phyloP scores from a whole-genome alignment of 1,284 basidiomycete species.

The Cryptococcus sp. region DNA sequence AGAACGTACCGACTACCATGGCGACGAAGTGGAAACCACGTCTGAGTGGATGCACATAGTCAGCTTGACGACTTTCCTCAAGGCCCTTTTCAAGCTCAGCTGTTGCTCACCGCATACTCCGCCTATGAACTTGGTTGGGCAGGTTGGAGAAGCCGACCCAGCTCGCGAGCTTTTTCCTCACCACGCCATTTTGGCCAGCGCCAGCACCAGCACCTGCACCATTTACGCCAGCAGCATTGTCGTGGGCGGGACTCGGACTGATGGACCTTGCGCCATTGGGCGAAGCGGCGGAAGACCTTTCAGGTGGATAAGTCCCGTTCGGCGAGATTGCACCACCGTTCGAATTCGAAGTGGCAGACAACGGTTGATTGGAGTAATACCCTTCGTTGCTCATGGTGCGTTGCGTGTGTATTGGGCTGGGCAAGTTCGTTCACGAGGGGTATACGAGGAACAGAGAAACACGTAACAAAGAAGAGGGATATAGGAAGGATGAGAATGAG shows the following conservation, averaged over 20 bases:
- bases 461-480: not conserved
- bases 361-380: constrained; percentile 37
- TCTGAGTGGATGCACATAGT: constrained; percentile 20
- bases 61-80: not conserved
- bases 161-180: constrained; percentile 50
- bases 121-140: constrained; percentile 95
- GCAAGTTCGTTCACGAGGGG: not conserved
- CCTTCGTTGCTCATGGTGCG: constrained; percentile 35
- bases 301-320: constrained; percentile 1
- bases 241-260: constrained; percentile 2
- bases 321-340: not conserved
- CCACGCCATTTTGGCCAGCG: not conserved
- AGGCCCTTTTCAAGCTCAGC: no score
- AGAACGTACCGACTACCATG: constrained; percentile 88
- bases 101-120: constrained; percentile 72
- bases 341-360: constrained; percentile 16
- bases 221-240: not conserved
- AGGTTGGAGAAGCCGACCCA: constrained; percentile 81
- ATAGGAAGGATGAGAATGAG: constrained; percentile 3
- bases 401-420: not conserved
- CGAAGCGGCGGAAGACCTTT: constrained; percentile 2
- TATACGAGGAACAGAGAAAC: constrained; percentile 1
- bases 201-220: not conserved
- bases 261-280: constrained; percentile 8
- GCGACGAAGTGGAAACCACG: constrained; percentile 95